Base-by-base conservation (phyloP, 371 early-diverging fungal species). In the Mortierella sp. region DNA sequence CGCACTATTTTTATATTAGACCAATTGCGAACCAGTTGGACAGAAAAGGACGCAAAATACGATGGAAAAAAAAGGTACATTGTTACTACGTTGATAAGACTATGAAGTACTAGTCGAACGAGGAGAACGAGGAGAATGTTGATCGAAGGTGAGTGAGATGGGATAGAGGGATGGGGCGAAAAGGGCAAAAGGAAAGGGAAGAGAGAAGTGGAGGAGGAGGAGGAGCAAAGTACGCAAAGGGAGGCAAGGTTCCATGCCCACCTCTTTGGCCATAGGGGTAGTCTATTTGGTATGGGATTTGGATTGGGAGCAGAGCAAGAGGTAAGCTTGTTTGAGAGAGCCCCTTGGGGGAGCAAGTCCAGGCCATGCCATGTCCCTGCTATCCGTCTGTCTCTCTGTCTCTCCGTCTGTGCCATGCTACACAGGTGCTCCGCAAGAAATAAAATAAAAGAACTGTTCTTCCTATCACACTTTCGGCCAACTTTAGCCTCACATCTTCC, bases 191-290 rank as follows among this genome's bases (percentile, higher is more conserved):
- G 26, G 22, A 9, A 64, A 37, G 65, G 65, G 26, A 65, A 26
- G 31, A 29, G 19, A 14, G 34, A 7, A 19, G 55, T 14, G 26
- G 53, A 22, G 16, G 14, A 31, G 37, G 2, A n/a, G n/a, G 16
- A 48, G n/a, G 48, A 48, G 48, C 22, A 58, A 58, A 61, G 9
- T 31, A 39, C 61, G 61, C 37, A 37, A 61, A 19, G 22, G 31
- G 37, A 37, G 61, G 37, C 37, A 61, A 61, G 61, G 22, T 61
- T 61, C 61, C 61, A 61, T 61, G 61, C 39, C 61, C 61, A 61
- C 61, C 9, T 37, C 37, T 61, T 37, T 48, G 37, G 10, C 61
- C 61, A 61, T 61, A 39, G 61, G 61, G 61, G 14, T 9, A 34
- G 10, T 6, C 9, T 61, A 19, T 5, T 22, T 37, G 61, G 29